phyloP scores from a whole-genome alignment of 495 filamentous ascomycete species.

The Talaromyces stipitatus region DNA sequence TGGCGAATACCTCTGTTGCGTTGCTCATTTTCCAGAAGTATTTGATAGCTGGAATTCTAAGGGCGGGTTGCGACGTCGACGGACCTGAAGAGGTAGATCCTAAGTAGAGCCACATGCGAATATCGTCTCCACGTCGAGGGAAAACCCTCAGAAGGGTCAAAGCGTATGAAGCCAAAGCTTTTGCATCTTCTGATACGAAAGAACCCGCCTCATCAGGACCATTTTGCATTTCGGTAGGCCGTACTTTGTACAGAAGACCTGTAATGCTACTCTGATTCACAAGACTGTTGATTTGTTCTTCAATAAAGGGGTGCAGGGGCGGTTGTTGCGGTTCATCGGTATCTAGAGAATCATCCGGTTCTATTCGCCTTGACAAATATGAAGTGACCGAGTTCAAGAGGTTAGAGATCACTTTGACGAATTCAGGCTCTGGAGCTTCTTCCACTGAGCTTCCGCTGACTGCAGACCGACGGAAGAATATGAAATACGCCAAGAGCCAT shows the following conservation, averaged over 20 bases:
- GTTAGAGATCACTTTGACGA: slow-evolving; percentile 56
- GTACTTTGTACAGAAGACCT: slow-evolving; percentile 44
- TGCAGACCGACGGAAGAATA: slow-evolving; percentile 58
- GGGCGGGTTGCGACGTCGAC: slow-evolving; percentile 25
- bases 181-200: slow-evolving; percentile 50
- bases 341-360: slow-evolving; percentile 27
- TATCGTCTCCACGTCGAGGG: slow-evolving; percentile 74
- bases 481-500: slow-evolving; percentile 77
- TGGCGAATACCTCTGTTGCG: slow-evolving; percentile 56
- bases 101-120: slow-evolving; percentile 90
- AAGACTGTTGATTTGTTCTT: slow-evolving; percentile 52
- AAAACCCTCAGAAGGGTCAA: slow-evolving; percentile 83
- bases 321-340: slow-evolving; percentile 4
- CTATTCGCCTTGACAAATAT: slow-evolving; percentile 48
- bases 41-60: slow-evolving; percentile 62
- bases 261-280: slow-evolving; percentile 60
- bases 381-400: slow-evolving; percentile 55
- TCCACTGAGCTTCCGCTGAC: slow-evolving; percentile 32
- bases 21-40: slow-evolving; percentile 82
- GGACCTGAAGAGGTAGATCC: slow-evolving; percentile 51
- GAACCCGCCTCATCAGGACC: slow-evolving; percentile 17
- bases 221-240: slow-evolving; percentile 18
- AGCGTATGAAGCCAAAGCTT: slow-evolving; percentile 76
- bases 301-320: slow-evolving; percentile 49
- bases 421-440: slow-evolving; percentile 47